Evolutionary conservation across 2,329 filamentous ascomycete species (phyloP).

Genomic region (Byssoonygena ceratinophila): DNA sequence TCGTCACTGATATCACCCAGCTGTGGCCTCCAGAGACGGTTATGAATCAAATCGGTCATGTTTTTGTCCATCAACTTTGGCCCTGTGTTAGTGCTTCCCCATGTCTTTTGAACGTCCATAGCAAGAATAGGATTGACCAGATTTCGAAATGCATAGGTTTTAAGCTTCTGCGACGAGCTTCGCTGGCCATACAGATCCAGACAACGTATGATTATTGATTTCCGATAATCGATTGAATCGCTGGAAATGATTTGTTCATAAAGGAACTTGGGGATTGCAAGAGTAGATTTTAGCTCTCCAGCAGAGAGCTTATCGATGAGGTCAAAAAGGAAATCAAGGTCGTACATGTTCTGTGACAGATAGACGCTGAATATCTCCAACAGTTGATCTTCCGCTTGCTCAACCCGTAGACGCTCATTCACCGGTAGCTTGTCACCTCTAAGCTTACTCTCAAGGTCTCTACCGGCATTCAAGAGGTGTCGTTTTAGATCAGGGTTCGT

Average conservation of each 20-base stretch:
- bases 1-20: conserved; percentile 74
- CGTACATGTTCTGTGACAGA: conserved; percentile 60
- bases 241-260: conserved; percentile 75
- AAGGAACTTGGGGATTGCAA: conserved; percentile 68
- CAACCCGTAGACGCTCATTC: conserved; percentile 67
- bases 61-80: conserved; percentile 72
- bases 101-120: conserved; percentile 85
- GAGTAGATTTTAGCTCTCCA: conserved; percentile 67
- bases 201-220: conserved; percentile 68
- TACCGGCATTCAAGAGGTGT: conserved; percentile 54
- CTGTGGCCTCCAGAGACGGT: conserved; percentile 87
- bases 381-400: conserved; percentile 80
- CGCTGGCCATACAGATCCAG: conserved; percentile 77
- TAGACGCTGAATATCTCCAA: conserved; percentile 77
- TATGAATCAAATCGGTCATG: conserved; percentile 81
- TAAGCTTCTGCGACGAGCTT: conserved; percentile 72
- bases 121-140: conserved; percentile 93
- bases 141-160: conserved; percentile 83
- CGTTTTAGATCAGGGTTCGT: conserved; percentile 48
- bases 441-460: conserved; percentile 66
- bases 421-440: conserved; percentile 59
- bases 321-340: conserved; percentile 73
- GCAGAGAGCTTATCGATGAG: conserved; percentile 74
- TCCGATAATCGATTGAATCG: conserved; percentile 77
- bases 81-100: conserved; percentile 48